phyloP scores from a whole-genome alignment of 129 eudicot species.

The Chrysanthemum seticuspe region DNA sequence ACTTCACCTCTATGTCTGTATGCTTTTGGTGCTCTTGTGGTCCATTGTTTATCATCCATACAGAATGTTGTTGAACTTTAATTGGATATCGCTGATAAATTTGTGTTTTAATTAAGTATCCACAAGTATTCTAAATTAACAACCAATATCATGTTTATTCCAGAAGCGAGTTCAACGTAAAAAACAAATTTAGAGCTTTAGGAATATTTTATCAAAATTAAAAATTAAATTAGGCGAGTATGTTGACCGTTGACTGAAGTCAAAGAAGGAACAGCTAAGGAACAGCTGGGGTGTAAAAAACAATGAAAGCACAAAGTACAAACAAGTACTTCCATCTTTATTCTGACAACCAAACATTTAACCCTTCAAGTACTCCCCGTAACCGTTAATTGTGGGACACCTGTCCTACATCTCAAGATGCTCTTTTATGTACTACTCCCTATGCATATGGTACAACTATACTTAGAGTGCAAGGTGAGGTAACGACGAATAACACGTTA shows the following conservation, averaged over 20 bases:
- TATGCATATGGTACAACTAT: conserved; percentile 24
- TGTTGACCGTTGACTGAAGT: conserved; percentile 40
- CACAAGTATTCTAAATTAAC: too few species aligned
- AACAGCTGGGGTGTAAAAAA: conserved; percentile 49
- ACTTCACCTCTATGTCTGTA: too few species aligned
- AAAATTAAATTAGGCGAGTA: not conserved
- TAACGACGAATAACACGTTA: too few species aligned
- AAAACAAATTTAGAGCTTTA: too few species aligned
- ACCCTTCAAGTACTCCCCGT: conserved; percentile 42
- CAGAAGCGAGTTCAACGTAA: too few species aligned
- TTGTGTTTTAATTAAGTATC: too few species aligned
- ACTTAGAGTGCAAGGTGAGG: too few species aligned
- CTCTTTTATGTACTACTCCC: conserved; percentile 20
- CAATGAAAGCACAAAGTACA: conserved; percentile 48
- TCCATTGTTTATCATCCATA: too few species aligned
- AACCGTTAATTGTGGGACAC: conserved; percentile 42
- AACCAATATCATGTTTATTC: too few species aligned
- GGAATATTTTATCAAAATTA: not conserved
- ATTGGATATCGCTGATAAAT: too few species aligned
- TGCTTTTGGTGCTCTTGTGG: too few species aligned
- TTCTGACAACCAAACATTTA: conserved; percentile 35
- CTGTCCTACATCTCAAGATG: conserved; percentile 36
- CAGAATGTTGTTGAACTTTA: too few species aligned
- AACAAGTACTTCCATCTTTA: conserved; percentile 41
- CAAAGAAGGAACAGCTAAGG: conserved; percentile 44